Evolutionary conservation across 768 basidiomycete genomes (phyloP).

Genomic region (Suillus luteus): DNA sequence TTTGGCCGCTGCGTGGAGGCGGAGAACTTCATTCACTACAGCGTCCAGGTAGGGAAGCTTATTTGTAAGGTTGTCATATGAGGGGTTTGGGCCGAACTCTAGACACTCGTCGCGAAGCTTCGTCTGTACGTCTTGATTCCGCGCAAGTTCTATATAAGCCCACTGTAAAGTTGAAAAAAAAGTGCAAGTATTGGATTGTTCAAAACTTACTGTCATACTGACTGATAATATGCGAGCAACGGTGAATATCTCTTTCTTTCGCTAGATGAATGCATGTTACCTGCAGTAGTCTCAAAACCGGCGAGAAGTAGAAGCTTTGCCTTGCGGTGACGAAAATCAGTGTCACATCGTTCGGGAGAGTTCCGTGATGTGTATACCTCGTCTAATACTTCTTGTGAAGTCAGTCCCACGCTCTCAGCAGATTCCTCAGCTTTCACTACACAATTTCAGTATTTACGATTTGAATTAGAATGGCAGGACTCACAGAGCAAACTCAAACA

Average conservation of each 20-base stretch:
- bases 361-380: neutral
- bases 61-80: conserved; percentile 40
- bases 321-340: neutral
- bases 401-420: neutral
- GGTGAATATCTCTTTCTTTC: too few relatives aligned
- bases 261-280: conserved; percentile 16
- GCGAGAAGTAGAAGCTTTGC: conserved; percentile 18
- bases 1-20: conserved; percentile 37
- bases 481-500: neutral
- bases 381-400: neutral
- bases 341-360: neutral
- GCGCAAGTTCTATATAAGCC: conserved; percentile 32
- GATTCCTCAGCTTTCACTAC: conserved; percentile 4
- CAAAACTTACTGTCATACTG: conserved; percentile 14
- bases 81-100: conserved; percentile 31
- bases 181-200: neutral
- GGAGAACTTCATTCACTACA: conserved; percentile 41
- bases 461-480: neutral
- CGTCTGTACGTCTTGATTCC: conserved; percentile 29
- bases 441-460: neutral
- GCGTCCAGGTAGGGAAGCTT: conserved; percentile 45
- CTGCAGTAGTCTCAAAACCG: conserved; percentile 26
- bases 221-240: neutral
- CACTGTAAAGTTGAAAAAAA: conserved; percentile 28
- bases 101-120: conserved; percentile 32